phyloP scores from a whole-genome alignment of 2,329 filamentous ascomycete species.

The Alternaria dauci region DNA sequence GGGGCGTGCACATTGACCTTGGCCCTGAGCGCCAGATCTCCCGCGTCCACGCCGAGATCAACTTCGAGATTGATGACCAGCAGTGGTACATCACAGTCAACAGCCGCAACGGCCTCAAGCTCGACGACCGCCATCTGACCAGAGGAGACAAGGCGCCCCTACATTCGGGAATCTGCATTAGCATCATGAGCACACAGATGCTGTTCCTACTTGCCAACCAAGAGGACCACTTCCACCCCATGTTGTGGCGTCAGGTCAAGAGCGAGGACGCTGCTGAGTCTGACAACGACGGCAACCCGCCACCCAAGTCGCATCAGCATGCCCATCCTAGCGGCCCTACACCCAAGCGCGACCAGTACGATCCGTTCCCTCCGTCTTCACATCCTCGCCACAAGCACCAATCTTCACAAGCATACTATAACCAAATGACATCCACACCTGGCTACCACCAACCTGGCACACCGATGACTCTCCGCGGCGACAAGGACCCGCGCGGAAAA shows the following conservation, averaged over 20 bases:
- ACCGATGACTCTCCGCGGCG: conserved; percentile 48
- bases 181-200: conserved; percentile 95
- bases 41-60: conserved; percentile 59
- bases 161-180: conserved; percentile 87
- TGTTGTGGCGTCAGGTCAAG: conserved; percentile 69
- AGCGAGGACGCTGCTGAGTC: conserved; percentile 50
- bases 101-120: conserved; percentile 87
- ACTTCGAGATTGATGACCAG: conserved; percentile 55
- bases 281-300: conserved; percentile 49
- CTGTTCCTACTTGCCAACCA: conserved; percentile 94
- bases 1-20: conserved; percentile 82
- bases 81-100: conserved; percentile 88
- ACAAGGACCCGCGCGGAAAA: conserved; percentile 49
- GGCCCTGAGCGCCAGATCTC: conserved; percentile 62
- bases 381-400: conserved; percentile 43
- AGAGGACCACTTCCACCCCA: conserved; percentile 72
- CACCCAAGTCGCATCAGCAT: conserved; percentile 44
- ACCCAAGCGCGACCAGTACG: conserved; percentile 49
- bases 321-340: conserved; percentile 46
- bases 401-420: conserved; percentile 42
- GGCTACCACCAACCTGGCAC: conserved; percentile 46
- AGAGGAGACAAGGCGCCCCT: conserved; percentile 72
- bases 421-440: conserved; percentile 48
- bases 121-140: conserved; percentile 78
- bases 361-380: conserved; percentile 50